Percentiles rank a stretch among this genome's conserved stretches.
Evolutionary conservation across 2,329 filamentous ascomycete genomes (phyloP).

Genomic region (Calonectria naviculata): DNA sequence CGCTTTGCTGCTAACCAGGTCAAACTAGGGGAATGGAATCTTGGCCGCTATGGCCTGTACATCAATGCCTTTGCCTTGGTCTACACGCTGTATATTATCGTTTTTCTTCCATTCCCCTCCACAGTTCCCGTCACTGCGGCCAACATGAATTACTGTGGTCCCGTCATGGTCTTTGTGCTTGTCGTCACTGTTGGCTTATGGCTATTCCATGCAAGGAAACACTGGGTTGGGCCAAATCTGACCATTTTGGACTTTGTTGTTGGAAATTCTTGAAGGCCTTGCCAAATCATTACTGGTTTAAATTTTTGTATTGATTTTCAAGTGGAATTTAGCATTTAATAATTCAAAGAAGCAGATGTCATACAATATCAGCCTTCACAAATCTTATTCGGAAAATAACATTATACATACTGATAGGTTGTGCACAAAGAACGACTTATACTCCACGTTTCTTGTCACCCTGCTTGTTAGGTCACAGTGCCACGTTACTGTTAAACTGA

Average conservation of each 20-base stretch:
- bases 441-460: too few relatives aligned
- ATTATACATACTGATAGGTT: too few relatives aligned
- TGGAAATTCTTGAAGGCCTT: conserved; percentile 20
- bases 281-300: neutral
- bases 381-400: too few relatives aligned
- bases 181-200: conserved; percentile 32
- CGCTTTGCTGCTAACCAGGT: conserved; percentile 22
- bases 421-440: too few relatives aligned
- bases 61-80: conserved; percentile 35
- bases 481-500: too few relatives aligned
- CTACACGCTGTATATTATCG: conserved; percentile 37
- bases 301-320: neutral
- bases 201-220: conserved; percentile 31
- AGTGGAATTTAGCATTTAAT: too few relatives aligned
- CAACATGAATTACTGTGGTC: conserved; percentile 40
- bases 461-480: too few relatives aligned
- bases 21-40: conserved; percentile 40
- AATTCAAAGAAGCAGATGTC: too few relatives aligned
- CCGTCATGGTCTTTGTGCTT: conserved; percentile 36
- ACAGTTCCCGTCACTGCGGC: conserved; percentile 33
- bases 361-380: too few relatives aligned
- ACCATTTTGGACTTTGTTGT: conserved; percentile 39
- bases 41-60: conserved; percentile 28
- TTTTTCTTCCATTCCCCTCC: conserved; percentile 40
- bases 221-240: conserved; percentile 36